phyloP scores from a whole-genome alignment of 2,329 filamentous ascomycete species.

The Periconia macrospinosa region DNA sequence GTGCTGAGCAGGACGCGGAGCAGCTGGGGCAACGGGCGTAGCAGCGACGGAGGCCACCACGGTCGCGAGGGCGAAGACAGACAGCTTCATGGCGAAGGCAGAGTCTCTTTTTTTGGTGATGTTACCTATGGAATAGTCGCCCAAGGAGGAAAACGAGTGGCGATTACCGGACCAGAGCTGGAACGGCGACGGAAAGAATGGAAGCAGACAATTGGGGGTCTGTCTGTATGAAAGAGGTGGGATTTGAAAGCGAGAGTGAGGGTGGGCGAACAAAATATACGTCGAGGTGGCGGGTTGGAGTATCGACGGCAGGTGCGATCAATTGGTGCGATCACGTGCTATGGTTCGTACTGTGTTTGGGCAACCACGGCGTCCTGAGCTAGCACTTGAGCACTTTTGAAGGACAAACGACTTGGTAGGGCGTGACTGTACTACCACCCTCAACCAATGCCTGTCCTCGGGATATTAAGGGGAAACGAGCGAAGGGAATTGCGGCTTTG shows the following conservation, averaged over 20 bases:
- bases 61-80: slow-evolving; percentile 24
- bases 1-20: slow-evolving; percentile 14
- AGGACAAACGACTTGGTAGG: too few species aligned
- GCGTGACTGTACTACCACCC: too few species aligned
- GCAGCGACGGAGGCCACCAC: slow-evolving; percentile 11
- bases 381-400: too few species aligned
- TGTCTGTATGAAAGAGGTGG: background rate
- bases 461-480: background rate
- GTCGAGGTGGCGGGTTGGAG: background rate
- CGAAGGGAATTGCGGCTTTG: too few species aligned
- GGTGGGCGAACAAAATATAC: background rate
- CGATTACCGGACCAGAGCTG: too few species aligned
- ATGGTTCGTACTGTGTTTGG: background rate
- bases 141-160: too few species aligned
- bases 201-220: background rate
- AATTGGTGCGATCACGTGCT: background rate
- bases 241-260: background rate
- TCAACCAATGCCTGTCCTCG: too few species aligned
- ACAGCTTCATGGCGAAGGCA: slow-evolving; percentile 21
- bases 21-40: slow-evolving; percentile 20
- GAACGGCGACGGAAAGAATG: background rate
- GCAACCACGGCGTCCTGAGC: background rate
- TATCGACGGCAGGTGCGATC: background rate
- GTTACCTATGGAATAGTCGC: too few species aligned
- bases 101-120: too few species aligned